Percentiles rank a stretch among this genome's conserved stretches.
These are phyloP conservation scores for Desmodesmus armatus DNA, from an alignment of 139 green algal genomes.

Conservation along the genomic window DNA sequence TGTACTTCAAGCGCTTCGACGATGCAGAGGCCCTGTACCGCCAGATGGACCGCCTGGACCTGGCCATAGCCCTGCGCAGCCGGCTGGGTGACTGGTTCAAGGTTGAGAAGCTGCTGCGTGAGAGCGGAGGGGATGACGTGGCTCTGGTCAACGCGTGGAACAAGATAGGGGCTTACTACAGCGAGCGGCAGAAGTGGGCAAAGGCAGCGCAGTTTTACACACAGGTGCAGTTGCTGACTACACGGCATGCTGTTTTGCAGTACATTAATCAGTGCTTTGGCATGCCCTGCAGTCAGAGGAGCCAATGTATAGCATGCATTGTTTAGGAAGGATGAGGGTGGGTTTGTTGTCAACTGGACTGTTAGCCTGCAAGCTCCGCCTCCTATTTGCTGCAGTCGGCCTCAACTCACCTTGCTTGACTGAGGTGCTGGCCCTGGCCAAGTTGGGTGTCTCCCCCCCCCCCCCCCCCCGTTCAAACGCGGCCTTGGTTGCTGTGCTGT, in stretches of 20 bases:
- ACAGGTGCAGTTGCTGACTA: slow-evolving; percentile 52
- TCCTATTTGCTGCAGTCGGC: too few relatives aligned
- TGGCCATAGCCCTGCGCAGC: slow-evolving; percentile 84
- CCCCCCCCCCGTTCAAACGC: too few relatives aligned
- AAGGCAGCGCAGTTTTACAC: slow-evolving; percentile 85
- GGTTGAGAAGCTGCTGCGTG: slow-evolving; percentile 72
- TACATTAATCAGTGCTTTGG: too few relatives aligned
- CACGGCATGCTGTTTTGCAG: background rate
- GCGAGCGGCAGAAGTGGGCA: slow-evolving; percentile 77
- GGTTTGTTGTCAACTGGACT: too few relatives aligned
- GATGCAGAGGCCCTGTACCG: slow-evolving; percentile 83
- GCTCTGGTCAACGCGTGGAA: slow-evolving; percentile 73
- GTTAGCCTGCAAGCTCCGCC: too few relatives aligned
- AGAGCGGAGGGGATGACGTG: slow-evolving; percentile 68
- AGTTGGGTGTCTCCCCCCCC: too few relatives aligned
- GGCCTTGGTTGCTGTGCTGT: too few relatives aligned
- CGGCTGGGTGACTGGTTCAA: slow-evolving; percentile 85
- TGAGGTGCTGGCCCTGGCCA: too few relatives aligned
- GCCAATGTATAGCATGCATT: too few relatives aligned
- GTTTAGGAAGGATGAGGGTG: too few relatives aligned
- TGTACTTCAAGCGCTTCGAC: slow-evolving; percentile 86
- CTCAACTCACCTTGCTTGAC: too few relatives aligned
- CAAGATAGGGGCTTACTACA: slow-evolving; percentile 87
- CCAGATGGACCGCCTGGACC: slow-evolving; percentile 78
- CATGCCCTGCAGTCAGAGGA: too few relatives aligned